Base-by-base conservation (phyloP, 2,329 filamentous ascomycete species). In the Bipolaris zeicola region DNA sequence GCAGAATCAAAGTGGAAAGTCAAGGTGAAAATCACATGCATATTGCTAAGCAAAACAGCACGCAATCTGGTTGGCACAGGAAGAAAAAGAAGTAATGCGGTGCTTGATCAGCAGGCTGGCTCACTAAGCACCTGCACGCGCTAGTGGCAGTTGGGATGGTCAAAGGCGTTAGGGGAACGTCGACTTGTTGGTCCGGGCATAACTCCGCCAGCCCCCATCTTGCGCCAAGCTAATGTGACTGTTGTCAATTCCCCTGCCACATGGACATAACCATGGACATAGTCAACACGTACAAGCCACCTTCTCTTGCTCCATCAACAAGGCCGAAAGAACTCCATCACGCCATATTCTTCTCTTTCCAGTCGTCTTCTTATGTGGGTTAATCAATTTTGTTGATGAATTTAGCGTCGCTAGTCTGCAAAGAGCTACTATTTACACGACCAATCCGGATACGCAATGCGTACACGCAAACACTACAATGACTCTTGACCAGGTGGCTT, bases 141-240 rank as follows among this genome's bases (percentile, higher is more conserved):
- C 47, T 42, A 50, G 47, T 31, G 7, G 10, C 37, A n/a, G 28
- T 50, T 42, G n/a, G 37, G 28, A 34, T 42, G 10, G 47, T 46
- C 11, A 41, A 22, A 7, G 38, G 38, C 20, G 20, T 41, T 22
- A 31, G 10, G 5, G 5, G 8, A 14, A 13, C 20, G 33, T 38
- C 31, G 16, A 22, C 18, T 16, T 31, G 28, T 16, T 13, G 28
- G 28, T 11, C 43, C 28, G 26, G 5, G 5, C 2, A 36, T 22
- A 46, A 22, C 31, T 46, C 28, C 43, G 43, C 43, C 18, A 10
- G 13, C 39, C 39, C 10, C 10, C 28, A 13, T 31, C 28, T 31
- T 31, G 28, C 10, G 10, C 10, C 28, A 11, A 11, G 28, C 28
- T 10, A 31, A 13, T 31, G 28, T 31, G 28, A 31, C 28, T 31